These are phyloP conservation scores for Saccharomycopsis microspora DNA, from an alignment of 805 yeast genomes.

Conservation along the genomic window DNA sequence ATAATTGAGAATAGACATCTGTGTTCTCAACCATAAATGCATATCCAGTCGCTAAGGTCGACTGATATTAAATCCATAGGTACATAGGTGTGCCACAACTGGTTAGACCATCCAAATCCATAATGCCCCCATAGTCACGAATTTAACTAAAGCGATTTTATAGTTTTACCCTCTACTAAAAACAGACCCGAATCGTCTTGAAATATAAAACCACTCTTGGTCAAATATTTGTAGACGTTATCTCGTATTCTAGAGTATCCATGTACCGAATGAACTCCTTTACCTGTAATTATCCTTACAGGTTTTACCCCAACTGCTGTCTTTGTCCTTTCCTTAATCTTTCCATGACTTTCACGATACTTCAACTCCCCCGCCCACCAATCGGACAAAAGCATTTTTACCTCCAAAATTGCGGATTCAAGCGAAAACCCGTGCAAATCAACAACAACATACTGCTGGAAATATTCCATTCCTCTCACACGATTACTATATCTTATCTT, in stretches of 20 bases:
- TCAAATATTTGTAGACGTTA: constrained; percentile 31
- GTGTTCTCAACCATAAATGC: too few species aligned
- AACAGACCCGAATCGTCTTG: constrained; percentile 36
- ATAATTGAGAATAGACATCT: too few species aligned
- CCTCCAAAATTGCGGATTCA: constrained; percentile 32
- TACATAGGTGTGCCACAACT: too few species aligned
- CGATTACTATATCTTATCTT: not conserved
- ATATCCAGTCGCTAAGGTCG: too few species aligned
- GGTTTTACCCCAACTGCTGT: constrained; percentile 32
- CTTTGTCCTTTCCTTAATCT: constrained; percentile 18
- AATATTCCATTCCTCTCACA: not conserved
- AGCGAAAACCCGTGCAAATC: constrained; percentile 52
- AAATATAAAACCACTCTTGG: constrained; percentile 28
- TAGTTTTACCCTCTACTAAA: constrained; percentile 30
- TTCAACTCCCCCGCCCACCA: constrained; percentile 62
- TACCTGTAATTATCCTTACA: constrained; percentile 46
- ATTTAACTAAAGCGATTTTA: too few species aligned
- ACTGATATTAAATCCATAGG: too few species aligned
- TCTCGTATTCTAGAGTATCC: constrained; percentile 40
- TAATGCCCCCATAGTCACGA: too few species aligned
- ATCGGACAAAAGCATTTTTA: constrained; percentile 25
- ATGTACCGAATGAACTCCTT: constrained; percentile 57
- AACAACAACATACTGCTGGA: constrained; percentile 17
- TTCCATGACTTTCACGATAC: constrained; percentile 19
- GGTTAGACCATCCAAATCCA: too few species aligned